These are phyloP conservation scores for Rhizomucor pusillus DNA, from an alignment of 371 early-diverging fungal species.

Conservation along the genomic window DNA sequence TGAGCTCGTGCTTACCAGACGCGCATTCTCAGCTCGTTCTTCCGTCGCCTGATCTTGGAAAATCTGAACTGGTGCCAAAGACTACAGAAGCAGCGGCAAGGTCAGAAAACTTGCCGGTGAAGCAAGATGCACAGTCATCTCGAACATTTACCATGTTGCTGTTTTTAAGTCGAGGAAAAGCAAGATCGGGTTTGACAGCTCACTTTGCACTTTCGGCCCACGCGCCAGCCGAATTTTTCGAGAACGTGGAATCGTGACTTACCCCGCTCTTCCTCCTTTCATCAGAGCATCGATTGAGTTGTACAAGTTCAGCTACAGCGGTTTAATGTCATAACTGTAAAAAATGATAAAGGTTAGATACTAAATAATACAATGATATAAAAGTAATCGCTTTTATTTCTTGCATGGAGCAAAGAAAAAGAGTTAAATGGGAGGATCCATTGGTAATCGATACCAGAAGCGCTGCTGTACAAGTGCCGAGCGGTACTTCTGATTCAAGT, in stretches of 20 bases:
- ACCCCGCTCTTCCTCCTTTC: too few species aligned
- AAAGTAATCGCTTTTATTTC: too few species aligned
- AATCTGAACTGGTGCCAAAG: conserved; percentile 77
- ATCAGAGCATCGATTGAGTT: too few species aligned
- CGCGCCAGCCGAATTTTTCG: neutral
- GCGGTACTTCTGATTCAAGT: conserved; percentile 12
- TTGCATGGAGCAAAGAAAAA: too few species aligned
- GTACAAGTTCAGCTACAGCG: too few species aligned
- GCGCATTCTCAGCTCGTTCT: conserved; percentile 97
- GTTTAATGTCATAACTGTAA: too few species aligned
- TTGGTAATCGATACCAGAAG: conserved; percentile 37
- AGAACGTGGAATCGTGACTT: neutral
- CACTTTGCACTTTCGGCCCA: neutral
- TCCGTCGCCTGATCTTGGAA: conserved; percentile 93
- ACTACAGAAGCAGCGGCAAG: conserved; percentile 25
- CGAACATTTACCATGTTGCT: conserved; percentile 4
- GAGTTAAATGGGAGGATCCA: conserved; percentile 15
- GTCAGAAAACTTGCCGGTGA: neutral
- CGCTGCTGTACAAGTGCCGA: conserved; percentile 25
- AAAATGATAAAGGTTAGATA: too few species aligned
- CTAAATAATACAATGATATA: too few species aligned
- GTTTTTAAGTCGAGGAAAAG: neutral
- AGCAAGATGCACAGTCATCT: neutral
- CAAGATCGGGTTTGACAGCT: neutral
- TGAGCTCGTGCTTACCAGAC: conserved; percentile 70